A percentile compares a stretch with the other conserved stretches of the same genome.
Evolutionary conservation across 306 rosid genomes (phyloP).

Genomic region (Crotalaria pallida): DNA sequence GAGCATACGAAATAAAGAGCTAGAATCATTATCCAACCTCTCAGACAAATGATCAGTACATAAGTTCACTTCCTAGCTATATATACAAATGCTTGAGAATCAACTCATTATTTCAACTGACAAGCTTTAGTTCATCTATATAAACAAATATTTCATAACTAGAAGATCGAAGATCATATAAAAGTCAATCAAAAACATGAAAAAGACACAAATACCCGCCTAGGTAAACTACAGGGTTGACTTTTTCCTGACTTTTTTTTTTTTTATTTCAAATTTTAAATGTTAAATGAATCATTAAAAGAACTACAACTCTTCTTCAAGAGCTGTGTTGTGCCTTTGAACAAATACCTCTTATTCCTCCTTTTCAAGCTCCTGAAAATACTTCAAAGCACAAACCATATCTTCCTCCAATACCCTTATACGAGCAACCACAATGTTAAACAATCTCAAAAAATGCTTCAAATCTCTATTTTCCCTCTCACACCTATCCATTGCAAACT

Average conservation of each 20-base stretch:
- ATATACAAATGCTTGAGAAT: not conserved
- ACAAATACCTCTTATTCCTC: conserved; percentile 6
- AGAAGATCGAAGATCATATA: not conserved
- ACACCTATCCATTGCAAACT: conserved; percentile 32
- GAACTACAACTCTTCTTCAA: too few species aligned
- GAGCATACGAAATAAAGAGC: not conserved
- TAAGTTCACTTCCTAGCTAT: not conserved
- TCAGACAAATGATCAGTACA: not conserved
- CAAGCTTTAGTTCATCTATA: not conserved
- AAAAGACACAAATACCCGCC: not conserved
- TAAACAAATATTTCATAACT: conserved; percentile 8
- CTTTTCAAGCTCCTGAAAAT: conserved; percentile 29
- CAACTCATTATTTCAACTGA: not conserved
- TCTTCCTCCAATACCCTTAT: conserved; percentile 31
- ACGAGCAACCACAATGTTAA: conserved; percentile 17
- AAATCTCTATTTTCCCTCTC: conserved; percentile 15
- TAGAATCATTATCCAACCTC: not conserved
- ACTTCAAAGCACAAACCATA: conserved; percentile 39
- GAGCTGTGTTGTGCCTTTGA: not conserved
- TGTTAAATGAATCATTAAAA: not conserved
- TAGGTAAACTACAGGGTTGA: not conserved
- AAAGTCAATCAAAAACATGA: not conserved
- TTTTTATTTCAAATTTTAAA: not conserved
- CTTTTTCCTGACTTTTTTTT: not conserved
- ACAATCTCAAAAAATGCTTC: conserved; percentile 18